Evolutionary conservation across 2,329 filamentous ascomycete genomes (phyloP), one percentile per base, ranked within the genome.

Genomic region (Lecanicillium sp.): DNA sequence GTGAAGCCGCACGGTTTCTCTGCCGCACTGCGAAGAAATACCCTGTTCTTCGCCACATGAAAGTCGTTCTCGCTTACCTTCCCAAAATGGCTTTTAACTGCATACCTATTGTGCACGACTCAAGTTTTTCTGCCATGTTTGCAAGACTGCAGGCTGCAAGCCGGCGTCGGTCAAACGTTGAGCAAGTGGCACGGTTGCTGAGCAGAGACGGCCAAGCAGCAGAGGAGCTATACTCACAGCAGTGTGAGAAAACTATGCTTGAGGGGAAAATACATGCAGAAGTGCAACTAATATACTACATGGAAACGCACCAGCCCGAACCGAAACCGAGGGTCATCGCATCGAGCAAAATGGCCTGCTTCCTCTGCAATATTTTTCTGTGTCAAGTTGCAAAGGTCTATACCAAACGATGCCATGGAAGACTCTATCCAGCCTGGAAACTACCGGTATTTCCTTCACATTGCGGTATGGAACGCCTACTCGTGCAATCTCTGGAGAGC

Each of bases 321-420:
- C 29, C 16, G 12, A 37, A 53, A 48, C 65, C 67, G 8, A 58
- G 67, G 14, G 57, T 68, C 3, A 63, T 74, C 5, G 61, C 61
- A 38, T 67, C 68, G 4, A 67, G 61, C 53, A 74, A 73, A 41
- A 60, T 66, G 37, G 64, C 70, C 2, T 75, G 70, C 45, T 73
- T 65, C 46, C 56, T 73, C 1, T 75, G 69, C 48, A 65, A 71
- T 36, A 50, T 60, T 6, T 65, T 73, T 42, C 58, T 73, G n/a
- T 37, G 45, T 2, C 45, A 60, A 12, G 62, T 70, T 41, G 59
- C 62, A 3, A 55, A 53, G 29, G 63, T 67, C 29, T 45, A 64
- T 31, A 61, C 60, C 2, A 62, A 66, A 3, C 54, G 52, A 29
- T 61, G 55, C 3, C 67, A 73, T 44, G 64, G 65, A 3, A 59